Percentiles rank a stretch among this genome's conserved stretches.
Conservation (phyloP, 1,284 basidiomycete genomes). For the Fomitopsis pinicola region DNA sequence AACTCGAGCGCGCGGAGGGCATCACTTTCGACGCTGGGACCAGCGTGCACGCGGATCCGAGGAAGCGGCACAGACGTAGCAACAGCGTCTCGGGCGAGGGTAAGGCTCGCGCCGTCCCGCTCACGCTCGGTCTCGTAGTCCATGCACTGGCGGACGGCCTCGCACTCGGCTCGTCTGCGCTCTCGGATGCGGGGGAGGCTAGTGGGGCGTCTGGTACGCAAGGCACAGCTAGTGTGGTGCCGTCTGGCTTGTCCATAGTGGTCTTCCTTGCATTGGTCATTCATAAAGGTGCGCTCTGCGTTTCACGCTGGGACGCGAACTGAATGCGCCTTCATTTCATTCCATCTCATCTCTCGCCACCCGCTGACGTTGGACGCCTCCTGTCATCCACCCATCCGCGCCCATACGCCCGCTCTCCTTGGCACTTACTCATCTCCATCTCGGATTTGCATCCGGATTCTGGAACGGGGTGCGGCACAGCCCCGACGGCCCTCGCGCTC, state of each 20-base stretch:
- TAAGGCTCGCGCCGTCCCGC: slow-evolving; percentile 47
- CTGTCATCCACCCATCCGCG: no score
- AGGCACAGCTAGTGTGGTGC: slow-evolving; percentile 20
- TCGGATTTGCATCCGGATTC: no score
- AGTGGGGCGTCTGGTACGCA: background rate
- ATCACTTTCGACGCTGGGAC: background rate
- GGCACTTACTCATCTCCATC: background rate
- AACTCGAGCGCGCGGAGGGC: slow-evolving; percentile 38
- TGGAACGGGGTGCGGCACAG: slow-evolving; percentile 36
- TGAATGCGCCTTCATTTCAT: background rate
- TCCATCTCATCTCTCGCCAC: background rate
- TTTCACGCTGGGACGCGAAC: slow-evolving; percentile 2
- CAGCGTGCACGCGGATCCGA: background rate
- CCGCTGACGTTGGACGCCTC: no score
- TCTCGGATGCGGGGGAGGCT: slow-evolving; percentile 28
- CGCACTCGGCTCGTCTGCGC: slow-evolving; percentile 76
- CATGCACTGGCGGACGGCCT: slow-evolving; percentile 90
- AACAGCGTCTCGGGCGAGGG: slow-evolving; percentile 4
- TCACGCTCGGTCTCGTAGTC: slow-evolving; percentile 81
- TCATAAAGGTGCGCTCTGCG: slow-evolving; percentile 73
- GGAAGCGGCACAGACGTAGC: background rate
- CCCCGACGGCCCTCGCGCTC: slow-evolving; percentile 82
- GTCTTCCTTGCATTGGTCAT: slow-evolving; percentile 86
- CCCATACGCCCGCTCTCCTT: background rate
- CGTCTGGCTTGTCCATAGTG: slow-evolving; percentile 59